Conservation (phyloP, 108 stramenopile genomes). For the Conticribra weissflogii region DNA sequence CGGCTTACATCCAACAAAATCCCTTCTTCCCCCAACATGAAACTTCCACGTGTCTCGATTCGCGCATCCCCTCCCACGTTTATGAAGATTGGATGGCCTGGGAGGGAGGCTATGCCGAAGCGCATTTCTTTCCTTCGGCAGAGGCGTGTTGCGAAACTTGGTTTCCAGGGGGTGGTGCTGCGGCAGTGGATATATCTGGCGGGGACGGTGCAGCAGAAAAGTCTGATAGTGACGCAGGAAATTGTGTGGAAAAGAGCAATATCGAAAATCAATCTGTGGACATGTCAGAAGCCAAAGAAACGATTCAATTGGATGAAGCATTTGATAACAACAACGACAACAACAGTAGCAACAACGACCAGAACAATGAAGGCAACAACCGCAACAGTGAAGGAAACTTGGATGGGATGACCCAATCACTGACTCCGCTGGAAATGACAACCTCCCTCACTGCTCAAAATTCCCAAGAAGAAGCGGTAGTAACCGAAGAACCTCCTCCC, state of each 20-base stretch:
- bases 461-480: not conserved
- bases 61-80: not conserved
- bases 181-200: too few relatives aligned
- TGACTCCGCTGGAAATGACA: not conserved
- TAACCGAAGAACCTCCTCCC: not conserved
- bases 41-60: conserved; percentile 1
- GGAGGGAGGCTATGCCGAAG: conserved; percentile 41
- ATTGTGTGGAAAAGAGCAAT: not conserved
- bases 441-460: not conserved
- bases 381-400: not conserved
- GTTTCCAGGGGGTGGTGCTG: conserved; percentile 21
- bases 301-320: too few relatives aligned
- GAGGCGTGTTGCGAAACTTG: conserved; percentile 27
- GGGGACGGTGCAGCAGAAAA: not conserved
- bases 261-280: too few relatives aligned
- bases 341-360: not conserved
- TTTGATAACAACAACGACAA: not conserved
- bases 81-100: conserved; percentile 30
- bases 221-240: not conserved
- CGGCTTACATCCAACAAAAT: too few relatives aligned
- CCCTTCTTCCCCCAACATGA: conserved; percentile 29
- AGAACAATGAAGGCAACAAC: not conserved
- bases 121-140: conserved; percentile 9
- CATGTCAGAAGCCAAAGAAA: too few relatives aligned
- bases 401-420: not conserved